Evolutionary conservation across 225 moss, liverwort and hornwort genomes (phyloP), one percentile per base, ranked within the genome.

Genomic region (Antitrichia curtipendula): DNA sequence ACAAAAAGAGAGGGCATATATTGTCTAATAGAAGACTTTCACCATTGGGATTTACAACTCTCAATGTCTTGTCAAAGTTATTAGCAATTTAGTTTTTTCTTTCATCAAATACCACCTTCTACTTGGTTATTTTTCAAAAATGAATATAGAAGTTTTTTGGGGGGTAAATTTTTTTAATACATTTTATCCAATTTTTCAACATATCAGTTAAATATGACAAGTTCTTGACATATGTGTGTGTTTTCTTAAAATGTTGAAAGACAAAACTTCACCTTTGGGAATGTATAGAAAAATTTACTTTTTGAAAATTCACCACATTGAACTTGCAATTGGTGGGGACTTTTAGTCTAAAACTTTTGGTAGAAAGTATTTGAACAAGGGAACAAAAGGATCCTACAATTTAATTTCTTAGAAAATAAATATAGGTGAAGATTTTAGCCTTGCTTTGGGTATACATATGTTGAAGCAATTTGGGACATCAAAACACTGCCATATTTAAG

Each of bases 181-280:
- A 71, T 27, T 4, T n/a, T 27, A 31, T 0, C 31, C 2, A 7
- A n/a, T 27, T 40, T n/a, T 71, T 16, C 9, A 16, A 16, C 16
- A 28, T 16, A 71, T 47, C 2, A 2, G 0, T 12, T 10, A 31
- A 73, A 73, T 31, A 2, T 1, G 2, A 18, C 28, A 47, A 31
- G 2, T 31, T 31, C 2, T 45, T 11, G 1, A 29, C 0, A 31
- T 8, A 9, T 0, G 0, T 11, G 18, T n/a, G 7, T 11, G 10
- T 28, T 17, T 74, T 49, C 11, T 18, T 1, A 19, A 74, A 73
- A 74, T 31, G 31, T 74, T 32, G 7, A 12, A 29, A 49, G 10
- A 74, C 7, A 49, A 31, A 19, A 10, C 12, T 49, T 74, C 19
- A 32, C 7, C 4, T 49, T 2, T 31, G 12, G 2, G 4, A 47